Evolutionary conservation across 2,329 filamentous ascomycete genomes (phyloP), one percentile per base, ranked within the genome.

Genomic region (Chalara sp.): DNA sequence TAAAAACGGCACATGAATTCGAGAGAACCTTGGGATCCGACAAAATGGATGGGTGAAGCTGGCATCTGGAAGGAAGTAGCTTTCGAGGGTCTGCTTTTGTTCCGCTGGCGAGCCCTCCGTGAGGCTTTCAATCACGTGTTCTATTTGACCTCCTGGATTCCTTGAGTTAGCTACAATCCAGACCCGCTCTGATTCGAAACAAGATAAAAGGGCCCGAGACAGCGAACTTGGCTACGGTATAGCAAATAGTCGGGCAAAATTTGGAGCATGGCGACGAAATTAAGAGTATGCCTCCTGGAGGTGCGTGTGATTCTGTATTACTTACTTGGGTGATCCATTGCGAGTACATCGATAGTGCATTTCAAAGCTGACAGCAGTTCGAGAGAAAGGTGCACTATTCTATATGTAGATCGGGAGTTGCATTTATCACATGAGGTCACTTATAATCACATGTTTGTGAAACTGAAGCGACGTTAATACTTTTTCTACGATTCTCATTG

Each of bases 31-130:
- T 1, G 79, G 78, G 1, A 89, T 87, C 10, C 81, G 79, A 62
- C 86, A 90, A 65, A 92, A 85, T 0, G 89, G 89, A 58, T 95
- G 89, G 3, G 79, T 76, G 64, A 95, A 93, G 32, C 80, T 78
- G 6, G 87, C 86, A 61, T 84, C 72, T 7, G 77, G 76, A 0
- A 84, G 80, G 67, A 91, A 95, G 70, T 87, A 91, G n/a, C 72
- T 74, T 51, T 86, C 74, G 29, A 95, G 72, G 0, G 85, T 74
- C 4, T 75, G 70, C 50, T 76, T 70, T 67, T 95, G 89, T 33
- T 85, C 70, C 1, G 78, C 73, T 0, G 84, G 83, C 0, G 77
- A 75, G 44, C 85, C 83, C 64, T 86, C 80, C 40, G 81, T 84
- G 52, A 95, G 78, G 35, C 77, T 72, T 52, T 76, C 76, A 66